Evolutionary conservation across 768 basidiomycete species (phyloP), one percentile per base, ranked within the genome.

Genomic region (Pleurotus salmoneostramineus): DNA sequence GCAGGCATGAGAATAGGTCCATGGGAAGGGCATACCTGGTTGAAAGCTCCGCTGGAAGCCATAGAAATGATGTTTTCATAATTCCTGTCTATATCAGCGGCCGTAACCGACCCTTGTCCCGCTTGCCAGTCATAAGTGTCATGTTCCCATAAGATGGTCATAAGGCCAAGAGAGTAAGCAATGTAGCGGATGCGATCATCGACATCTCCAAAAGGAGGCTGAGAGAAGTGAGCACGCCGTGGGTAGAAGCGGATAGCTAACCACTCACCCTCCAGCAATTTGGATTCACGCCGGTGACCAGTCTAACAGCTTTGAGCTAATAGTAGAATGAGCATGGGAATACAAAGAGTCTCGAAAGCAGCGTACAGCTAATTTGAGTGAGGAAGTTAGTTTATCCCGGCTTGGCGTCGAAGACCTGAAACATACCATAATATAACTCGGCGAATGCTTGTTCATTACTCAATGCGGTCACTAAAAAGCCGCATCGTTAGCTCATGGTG

Each of bases 171-270:
- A 6, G 78, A 83, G 21, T 83, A 66, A 2, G 87, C 83, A 57
- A 93, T 87, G 36, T 81, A 75, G 35, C 92, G 83, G 44, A 93
- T 83, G 52, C 91, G 88, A 69, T 88, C 85, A 44, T 93, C 91
- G 15, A 87, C 73, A 58, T 88, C 85, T 47, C 85, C 87, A 60
- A 73, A 87, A 0, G 86, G 85, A 35, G 86, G 84, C 81, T 83
- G 6, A 58, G 15, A 37, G 31, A 2, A 33, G 6, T 44, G 3
- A 2, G 31, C 27, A 40, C 8, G 40, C 1, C 33, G 50, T 54
- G 17, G 43, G 34, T 45, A 54, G 14, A 27, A 10, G n/a, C 15
- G 27, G 49, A 27, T n/a, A 57, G 21, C 17, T 7, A 57, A 6
- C 7, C 4, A 71, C 76, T 47, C 60, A 83, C 82, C 62, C 82